A percentile compares a stretch with the other conserved stretches of the same genome.
These are phyloP conservation scores for Tylopilus subfusipes DNA, from an alignment of 768 basidiomycete species.

Conservation along the genomic window DNA sequence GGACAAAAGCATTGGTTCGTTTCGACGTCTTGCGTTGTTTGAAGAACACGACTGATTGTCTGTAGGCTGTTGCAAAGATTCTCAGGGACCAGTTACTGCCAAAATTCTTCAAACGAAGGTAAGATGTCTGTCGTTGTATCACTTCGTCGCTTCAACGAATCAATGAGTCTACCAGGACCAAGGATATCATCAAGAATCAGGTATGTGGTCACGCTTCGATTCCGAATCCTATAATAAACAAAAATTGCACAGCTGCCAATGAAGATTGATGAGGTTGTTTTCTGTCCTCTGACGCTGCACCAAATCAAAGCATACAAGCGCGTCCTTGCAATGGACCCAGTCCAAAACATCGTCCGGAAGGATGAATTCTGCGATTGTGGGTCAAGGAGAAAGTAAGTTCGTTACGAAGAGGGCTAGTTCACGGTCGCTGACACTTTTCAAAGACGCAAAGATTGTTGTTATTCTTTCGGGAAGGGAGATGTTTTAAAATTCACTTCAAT, in stretches of 20 bases:
- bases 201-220: slow-evolving; percentile 29
- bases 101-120: slow-evolving; percentile 80
- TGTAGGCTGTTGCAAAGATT: slow-evolving; percentile 54
- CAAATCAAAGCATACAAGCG: slow-evolving; percentile 75
- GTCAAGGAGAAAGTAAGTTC: slow-evolving; percentile 50
- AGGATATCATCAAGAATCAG: slow-evolving; percentile 70
- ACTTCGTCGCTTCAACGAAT: background rate
- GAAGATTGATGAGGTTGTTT: slow-evolving; percentile 89
- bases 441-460: slow-evolving; percentile 59
- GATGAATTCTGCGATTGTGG: slow-evolving; percentile 75
- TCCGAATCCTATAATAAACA: background rate
- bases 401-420: background rate
- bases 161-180: slow-evolving; percentile 47
- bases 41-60: background rate
- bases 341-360: slow-evolving; percentile 69
- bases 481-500: slow-evolving; percentile 77
- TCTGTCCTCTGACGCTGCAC: slow-evolving; percentile 76
- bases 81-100: slow-evolving; percentile 72
- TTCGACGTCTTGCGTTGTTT: background rate
- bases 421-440: slow-evolving; percentile 21
- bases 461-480: slow-evolving; percentile 42
- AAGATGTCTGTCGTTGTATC: slow-evolving; percentile 1
- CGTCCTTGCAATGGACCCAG: slow-evolving; percentile 57
- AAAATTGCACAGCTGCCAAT: slow-evolving; percentile 59
- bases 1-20: slow-evolving; percentile 50